These are phyloP conservation scores for Penicillium verhagenii DNA, from an alignment of 495 filamentous ascomycete genomes.

Conservation along the genomic window DNA sequence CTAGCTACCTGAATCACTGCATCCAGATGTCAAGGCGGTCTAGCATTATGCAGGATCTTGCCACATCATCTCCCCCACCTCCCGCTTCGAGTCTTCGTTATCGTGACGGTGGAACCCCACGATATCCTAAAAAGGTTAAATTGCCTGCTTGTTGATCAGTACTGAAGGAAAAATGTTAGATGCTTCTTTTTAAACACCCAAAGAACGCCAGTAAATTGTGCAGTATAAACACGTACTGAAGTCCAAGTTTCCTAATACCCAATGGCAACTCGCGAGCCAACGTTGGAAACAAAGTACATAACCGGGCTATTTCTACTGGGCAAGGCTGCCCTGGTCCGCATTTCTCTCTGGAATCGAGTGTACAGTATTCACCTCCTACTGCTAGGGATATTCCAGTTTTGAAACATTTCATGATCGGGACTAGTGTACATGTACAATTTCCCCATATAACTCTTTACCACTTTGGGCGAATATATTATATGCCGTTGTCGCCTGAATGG, in stretches of 20 bases:
- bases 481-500: background rate
- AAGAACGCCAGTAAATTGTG: no score
- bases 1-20: background rate
- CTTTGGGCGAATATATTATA: background rate
- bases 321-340: no score
- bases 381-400: no score
- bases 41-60: background rate
- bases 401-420: no score
- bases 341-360: no score
- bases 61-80: background rate
- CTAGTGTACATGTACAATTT: background rate
- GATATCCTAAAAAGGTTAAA: slow-evolving; percentile 1
- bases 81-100: background rate
- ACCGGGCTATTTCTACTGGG: no score
- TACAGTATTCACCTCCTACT: no score
- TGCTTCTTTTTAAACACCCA: no score
- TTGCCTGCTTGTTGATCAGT: background rate
- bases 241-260: no score
- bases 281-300: no score
- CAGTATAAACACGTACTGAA: no score
- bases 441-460: background rate
- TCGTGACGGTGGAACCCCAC: background rate
- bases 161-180: background rate
- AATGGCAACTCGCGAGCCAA: no score
- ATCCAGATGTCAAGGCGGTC: background rate